Conservation (phyloP, 495 filamentous ascomycete genomes). For the Aspergillus nanangensis region DNA sequence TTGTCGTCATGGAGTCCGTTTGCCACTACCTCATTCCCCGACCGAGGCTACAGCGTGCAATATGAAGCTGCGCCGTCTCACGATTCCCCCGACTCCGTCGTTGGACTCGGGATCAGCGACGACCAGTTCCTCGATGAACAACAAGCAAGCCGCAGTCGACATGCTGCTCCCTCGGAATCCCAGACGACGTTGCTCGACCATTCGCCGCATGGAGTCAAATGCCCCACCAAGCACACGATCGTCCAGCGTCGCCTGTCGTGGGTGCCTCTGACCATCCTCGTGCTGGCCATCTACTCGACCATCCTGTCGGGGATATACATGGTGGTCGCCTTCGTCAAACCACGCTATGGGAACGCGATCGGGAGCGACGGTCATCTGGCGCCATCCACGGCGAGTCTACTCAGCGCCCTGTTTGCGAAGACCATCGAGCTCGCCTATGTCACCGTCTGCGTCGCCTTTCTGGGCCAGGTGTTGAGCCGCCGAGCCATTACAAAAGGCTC, state of each 20-base stretch:
- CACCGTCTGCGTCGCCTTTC: slow-evolving; percentile 67
- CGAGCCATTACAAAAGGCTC: slow-evolving; percentile 53
- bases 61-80: neutral
- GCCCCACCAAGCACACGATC: slow-evolving; percentile 18
- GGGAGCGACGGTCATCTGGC: slow-evolving; percentile 41
- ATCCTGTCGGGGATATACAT: slow-evolving; percentile 62
- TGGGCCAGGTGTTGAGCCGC: slow-evolving; percentile 67
- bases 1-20: neutral
- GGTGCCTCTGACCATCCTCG: slow-evolving; percentile 52
- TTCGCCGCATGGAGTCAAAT: slow-evolving; percentile 8
- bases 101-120: too few relatives aligned
- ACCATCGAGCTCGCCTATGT: slow-evolving; percentile 73
- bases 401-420: slow-evolving; percentile 65
- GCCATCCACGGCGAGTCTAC: slow-evolving; percentile 52
- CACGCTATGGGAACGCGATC: slow-evolving; percentile 54
- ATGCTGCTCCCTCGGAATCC: neutral
- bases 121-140: too few relatives aligned
- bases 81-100: too few relatives aligned
- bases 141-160: too few relatives aligned
- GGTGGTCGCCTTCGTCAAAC: slow-evolving; percentile 50
- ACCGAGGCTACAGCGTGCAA: neutral
- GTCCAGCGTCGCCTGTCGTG: slow-evolving; percentile 44
- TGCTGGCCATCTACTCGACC: slow-evolving; percentile 64
- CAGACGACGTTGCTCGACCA: neutral
- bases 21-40: neutral